Base-by-base conservation (phyloP, 2,329 filamentous ascomycete species). In the Cladosporium sp. region DNA sequence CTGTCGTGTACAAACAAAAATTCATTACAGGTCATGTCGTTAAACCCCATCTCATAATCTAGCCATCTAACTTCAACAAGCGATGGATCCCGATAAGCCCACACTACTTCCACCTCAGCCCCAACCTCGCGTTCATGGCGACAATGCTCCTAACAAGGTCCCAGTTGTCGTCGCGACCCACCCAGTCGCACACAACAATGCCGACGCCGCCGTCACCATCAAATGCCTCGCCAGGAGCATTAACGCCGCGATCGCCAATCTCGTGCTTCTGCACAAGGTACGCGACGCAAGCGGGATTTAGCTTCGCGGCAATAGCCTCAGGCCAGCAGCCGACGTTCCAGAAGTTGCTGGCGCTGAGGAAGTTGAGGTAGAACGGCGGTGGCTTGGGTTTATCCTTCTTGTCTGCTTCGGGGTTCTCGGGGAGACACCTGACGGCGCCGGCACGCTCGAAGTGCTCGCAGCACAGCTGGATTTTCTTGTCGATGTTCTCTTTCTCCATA, bases 311-410 rank as follows among this genome's bases (percentile, higher is more conserved):
- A 76, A 99, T 92, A 74, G 87, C 90, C 78, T 97, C 93, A 0
- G 95, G 95, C 95, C 95, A 99, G 78, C 93, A 97, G 65, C 87
- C 88, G 1, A 90, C 84, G 70, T 92, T 93, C 88, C 94, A 98
- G 82, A 98, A 98, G 80, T 97, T 97, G 78, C 90, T 94, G 0
- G 90, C 95, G 71, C 86, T 92, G 68, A 97, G 78, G 76, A 97
- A 98, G 78, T 98, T 99, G 78, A 98, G 82, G 73, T 91, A 96
- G 71, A 97, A 85, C 0, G 92, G 92, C 18, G 57, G 58, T 4
- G 51, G 34, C 32, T 57, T 44, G 18, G 41, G 30, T 7, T 10
- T 41, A 18, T 59, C 47, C 47, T 59, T 60, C 34, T 59, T 57
- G 12, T 41, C 49, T 15, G 18, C 34, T 41, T 47, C 57, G 2